phyloP scores from a whole-genome alignment of 176 grass and related monocot genomes.

The Chloris gayana region DNA sequence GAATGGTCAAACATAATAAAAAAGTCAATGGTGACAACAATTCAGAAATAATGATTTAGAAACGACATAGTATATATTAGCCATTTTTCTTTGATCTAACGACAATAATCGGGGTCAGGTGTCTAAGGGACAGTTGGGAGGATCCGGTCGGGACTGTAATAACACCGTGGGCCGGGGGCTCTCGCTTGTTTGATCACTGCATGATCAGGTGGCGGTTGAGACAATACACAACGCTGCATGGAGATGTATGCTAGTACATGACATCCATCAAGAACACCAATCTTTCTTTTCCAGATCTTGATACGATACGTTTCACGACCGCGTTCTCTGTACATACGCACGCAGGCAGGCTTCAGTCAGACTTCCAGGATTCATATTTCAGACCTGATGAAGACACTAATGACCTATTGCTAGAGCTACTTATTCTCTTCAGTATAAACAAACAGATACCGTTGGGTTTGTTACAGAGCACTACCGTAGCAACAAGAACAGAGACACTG shows the following conservation, averaged over 20 bases:
- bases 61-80: no score
- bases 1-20: no score
- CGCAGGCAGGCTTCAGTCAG: not conserved
- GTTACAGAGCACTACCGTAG: not conserved
- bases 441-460: slow-evolving; percentile 36
- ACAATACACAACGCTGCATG: not conserved
- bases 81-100: no score
- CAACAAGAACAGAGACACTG: not conserved
- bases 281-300: slow-evolving; percentile 17
- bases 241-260: not conserved
- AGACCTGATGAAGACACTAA: not conserved
- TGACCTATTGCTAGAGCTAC: not conserved
- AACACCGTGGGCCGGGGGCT: not conserved
- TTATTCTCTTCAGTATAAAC: slow-evolving; percentile 31
- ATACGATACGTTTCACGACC: not conserved
- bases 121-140: slow-evolving; percentile 16
- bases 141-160: not conserved
- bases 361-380: not conserved
- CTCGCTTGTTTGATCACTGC: slow-evolving; percentile 2
- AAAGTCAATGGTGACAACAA: no score
- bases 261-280: not conserved
- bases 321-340: not conserved
- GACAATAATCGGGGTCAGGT: no score
- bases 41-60: no score
- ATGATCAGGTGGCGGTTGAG: slow-evolving; percentile 19